Base-by-base conservation (phyloP, 2,329 filamentous ascomycete genomes). In the Fusarium bulbicola region DNA sequence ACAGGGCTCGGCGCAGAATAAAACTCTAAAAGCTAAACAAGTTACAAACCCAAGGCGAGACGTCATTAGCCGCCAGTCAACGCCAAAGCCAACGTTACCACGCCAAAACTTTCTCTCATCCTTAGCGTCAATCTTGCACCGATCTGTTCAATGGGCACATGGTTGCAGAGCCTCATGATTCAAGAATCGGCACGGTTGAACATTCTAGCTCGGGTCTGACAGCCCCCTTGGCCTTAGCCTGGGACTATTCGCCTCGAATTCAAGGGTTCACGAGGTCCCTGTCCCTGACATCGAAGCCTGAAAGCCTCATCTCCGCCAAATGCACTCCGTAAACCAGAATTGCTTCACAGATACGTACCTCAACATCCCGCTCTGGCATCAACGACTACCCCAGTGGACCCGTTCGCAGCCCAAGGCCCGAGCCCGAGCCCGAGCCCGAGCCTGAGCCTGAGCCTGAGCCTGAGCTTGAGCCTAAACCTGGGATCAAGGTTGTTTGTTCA, bases 111-210 rank as follows among this genome's bases (percentile, higher is more conserved):
- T 49, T 47, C 36, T 59, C 20, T 20, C 47, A 61, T 54, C 6
- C 47, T 34, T 50, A 66, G 28, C 36, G 59, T 49, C 56, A 73
- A 39, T 52, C 49, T 54, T 57, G 30, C 45, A 47, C 42, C 42
- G 32, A 59, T 57, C 62, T 43, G 47, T 46, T 53, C 30, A 58
- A 45, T 57, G 28, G 32, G 32, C 42, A 50, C 40, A 68, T 43
- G 63, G 57, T 72, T 66, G 70, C 74, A 76, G 74, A 76, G 74
- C 74, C 74, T 76, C 75, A 77, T 56, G 56, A 58, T 76, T 72
- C 74, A 77, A 64, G 50, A 63, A 66, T n/a, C 50, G 57, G 59
- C 50, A 52, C 53, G 15, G 56, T 59, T 53, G 42, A 74, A 57
- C 18, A 56, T 65, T 67, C 59, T 74, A 64, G 71, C 56, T 73